A percentile compares a stretch with the other conserved stretches of the same genome.
Evolutionary conservation across 371 early-diverging fungal genomes (phyloP).

Genomic region (Blastocladiella emersonii): DNA sequence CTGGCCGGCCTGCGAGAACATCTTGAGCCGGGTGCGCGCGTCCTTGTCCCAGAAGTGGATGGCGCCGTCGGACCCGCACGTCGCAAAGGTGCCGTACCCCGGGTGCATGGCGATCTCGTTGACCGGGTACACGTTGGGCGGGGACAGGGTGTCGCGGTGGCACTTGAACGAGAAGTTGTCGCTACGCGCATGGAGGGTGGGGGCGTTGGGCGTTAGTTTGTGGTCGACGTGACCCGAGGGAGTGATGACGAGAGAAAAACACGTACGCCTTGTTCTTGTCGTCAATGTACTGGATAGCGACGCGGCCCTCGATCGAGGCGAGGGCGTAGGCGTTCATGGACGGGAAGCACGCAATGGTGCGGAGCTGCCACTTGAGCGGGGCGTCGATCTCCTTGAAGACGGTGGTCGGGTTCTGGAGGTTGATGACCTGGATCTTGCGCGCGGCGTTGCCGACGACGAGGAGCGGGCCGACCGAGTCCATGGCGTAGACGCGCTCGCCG

Average conservation of each 20-base stretch:
- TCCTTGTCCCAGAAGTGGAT: slow-evolving; percentile 93
- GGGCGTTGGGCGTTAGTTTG: too few species aligned
- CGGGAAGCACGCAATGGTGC: slow-evolving; percentile 61
- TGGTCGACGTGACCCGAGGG: too few species aligned
- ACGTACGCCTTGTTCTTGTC: slow-evolving; percentile 58
- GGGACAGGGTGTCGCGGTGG: slow-evolving; percentile 64
- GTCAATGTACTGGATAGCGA: slow-evolving; percentile 81
- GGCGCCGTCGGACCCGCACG: slow-evolving; percentile 84
- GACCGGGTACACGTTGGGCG: slow-evolving; percentile 57
- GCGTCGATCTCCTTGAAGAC: slow-evolving; percentile 39
- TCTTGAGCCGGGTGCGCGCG: slow-evolving; percentile 69
- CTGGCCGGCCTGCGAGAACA: slow-evolving; percentile 27
- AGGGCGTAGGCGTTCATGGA: slow-evolving; percentile 69
- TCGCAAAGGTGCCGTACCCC: slow-evolving; percentile 72
- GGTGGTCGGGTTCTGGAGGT: neutral
- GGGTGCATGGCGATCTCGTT: slow-evolving; percentile 80
- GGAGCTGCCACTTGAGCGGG: slow-evolving; percentile 78
- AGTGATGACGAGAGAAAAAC: neutral
- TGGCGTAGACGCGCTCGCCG: slow-evolving; percentile 73
- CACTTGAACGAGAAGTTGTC: slow-evolving; percentile 87
- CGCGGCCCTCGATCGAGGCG: slow-evolving; percentile 86
- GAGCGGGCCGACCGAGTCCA: slow-evolving; percentile 62
- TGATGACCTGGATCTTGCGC: neutral
- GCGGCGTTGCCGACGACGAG: slow-evolving; percentile 68
- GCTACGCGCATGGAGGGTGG: slow-evolving; percentile 14